Evolutionary conservation across 768 basidiomycete genomes (phyloP).

Genomic region (Lactarius pseudohatsudake): DNA sequence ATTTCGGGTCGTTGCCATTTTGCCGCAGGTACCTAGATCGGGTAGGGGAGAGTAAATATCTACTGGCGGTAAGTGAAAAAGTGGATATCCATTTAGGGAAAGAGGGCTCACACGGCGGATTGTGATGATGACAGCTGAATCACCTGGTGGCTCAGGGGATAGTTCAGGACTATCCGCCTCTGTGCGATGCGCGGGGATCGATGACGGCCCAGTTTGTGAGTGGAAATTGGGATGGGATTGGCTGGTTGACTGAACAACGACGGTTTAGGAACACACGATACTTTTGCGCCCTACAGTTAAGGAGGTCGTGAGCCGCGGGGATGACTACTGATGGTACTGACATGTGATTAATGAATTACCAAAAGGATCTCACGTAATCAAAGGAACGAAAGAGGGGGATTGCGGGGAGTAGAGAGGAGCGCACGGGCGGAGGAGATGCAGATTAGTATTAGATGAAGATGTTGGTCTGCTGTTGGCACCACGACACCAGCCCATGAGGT

Average conservation of each 20-base stretch:
- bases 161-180: slow-evolving; percentile 89
- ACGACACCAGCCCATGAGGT: slow-evolving; percentile 3
- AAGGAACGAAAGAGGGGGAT: neutral
- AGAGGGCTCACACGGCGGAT: neutral
- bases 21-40: slow-evolving; percentile 95
- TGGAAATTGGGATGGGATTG: slow-evolving; percentile 16
- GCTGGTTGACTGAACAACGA: neutral
- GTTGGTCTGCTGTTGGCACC: neutral
- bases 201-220: slow-evolving; percentile 95
- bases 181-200: slow-evolving; percentile 78
- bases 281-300: slow-evolving; percentile 81
- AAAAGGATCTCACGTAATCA: neutral
- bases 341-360: slow-evolving; percentile 6
- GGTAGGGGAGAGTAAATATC: slow-evolving; percentile 87
- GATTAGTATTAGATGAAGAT: slow-evolving; percentile 1
- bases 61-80: slow-evolving; percentile 67
- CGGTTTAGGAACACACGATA: slow-evolving; percentile 76
- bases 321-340: slow-evolving; percentile 59
- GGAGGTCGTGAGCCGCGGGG: slow-evolving; percentile 81
- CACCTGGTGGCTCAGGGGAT: slow-evolving; percentile 86
- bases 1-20: slow-evolving; percentile 94
- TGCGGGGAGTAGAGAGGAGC: neutral
- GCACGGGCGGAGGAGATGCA: neutral
- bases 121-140: slow-evolving; percentile 58
- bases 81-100: neutral